Conservation (phyloP, 495 filamentous ascomycete species). For the Hypomontagnella submonticulosa region DNA sequence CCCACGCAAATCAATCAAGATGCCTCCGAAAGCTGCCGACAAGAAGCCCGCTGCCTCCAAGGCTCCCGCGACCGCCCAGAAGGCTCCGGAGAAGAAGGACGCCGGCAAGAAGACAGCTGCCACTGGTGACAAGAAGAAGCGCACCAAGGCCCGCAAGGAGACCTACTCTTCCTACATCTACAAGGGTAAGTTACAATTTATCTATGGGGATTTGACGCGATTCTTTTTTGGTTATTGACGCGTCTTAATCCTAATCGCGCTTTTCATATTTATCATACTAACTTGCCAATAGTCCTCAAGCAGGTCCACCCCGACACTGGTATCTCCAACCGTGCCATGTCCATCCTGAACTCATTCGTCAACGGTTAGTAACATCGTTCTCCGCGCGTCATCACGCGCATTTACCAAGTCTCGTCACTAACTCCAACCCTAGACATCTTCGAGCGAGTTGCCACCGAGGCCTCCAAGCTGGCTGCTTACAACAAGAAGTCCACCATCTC, state of each 20-base stretch:
- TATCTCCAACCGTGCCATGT: constrained; percentile 99
- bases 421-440: constrained; percentile 83
- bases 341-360: constrained; percentile 99
- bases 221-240: constrained; percentile 13
- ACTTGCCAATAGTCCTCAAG: constrained; percentile 82
- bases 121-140: constrained; percentile 99
- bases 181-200: constrained; percentile 78
- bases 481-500: constrained; percentile 99
- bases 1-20: constrained; percentile 63
- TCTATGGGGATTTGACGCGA: constrained; percentile 6
- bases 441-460: constrained; percentile 98
- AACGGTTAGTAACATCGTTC: constrained; percentile 75
- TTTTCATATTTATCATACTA: constrained; percentile 15
- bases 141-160: constrained; percentile 99
- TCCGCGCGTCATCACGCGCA: constrained; percentile 12
- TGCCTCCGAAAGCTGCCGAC: constrained; percentile 97
- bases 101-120: constrained; percentile 99
- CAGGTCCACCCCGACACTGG: constrained; percentile 99
- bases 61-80: constrained; percentile 83
- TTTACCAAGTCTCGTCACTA: constrained; percentile 39
- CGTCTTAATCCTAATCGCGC: constrained; percentile 13
- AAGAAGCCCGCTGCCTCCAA: constrained; percentile 98
- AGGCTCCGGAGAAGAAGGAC: constrained; percentile 95
- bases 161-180: constrained; percentile 99
- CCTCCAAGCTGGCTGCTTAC: constrained; percentile 98